phyloP scores from a whole-genome alignment of 1,284 basidiomycete genomes.

The Melanopsichium pennsylvanicum region DNA sequence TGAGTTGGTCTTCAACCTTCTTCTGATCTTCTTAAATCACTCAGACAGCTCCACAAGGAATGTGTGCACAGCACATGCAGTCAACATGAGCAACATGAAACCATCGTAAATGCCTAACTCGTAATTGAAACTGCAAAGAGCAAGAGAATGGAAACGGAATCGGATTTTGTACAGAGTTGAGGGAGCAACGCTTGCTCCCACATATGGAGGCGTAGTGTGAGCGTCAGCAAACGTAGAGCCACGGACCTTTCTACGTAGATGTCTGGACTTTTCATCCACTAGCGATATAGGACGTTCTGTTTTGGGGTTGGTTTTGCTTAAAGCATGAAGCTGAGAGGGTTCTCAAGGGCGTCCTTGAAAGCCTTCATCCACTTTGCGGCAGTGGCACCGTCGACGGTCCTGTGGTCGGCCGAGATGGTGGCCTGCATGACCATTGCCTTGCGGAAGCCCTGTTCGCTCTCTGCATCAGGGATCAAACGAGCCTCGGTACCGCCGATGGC shows the following conservation, averaged over 20 bases:
- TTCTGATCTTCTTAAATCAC: too few relatives aligned
- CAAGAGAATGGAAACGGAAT: conserved; percentile 1
- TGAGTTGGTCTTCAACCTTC: too few relatives aligned
- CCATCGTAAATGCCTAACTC: conserved; percentile 7
- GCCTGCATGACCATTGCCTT: conserved; percentile 88
- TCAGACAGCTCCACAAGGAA: too few relatives aligned
- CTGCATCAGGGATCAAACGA: conserved; percentile 84
- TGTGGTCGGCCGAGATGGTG: conserved; percentile 92
- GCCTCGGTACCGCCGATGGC: conserved; percentile 90
- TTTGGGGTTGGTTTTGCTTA: conserved; percentile 6
- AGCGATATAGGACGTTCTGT: not conserved
- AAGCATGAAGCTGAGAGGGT: conserved; percentile 73
- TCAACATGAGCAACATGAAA: not conserved
- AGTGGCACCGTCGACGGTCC: conserved; percentile 71
- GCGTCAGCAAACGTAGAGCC: too few relatives aligned
- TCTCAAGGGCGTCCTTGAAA: conserved; percentile 97
- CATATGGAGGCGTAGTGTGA: too few relatives aligned
- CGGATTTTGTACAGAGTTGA: conserved; percentile 15
- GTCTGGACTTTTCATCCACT: too few relatives aligned
- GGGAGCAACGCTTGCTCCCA: too few relatives aligned
- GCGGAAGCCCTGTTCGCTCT: conserved; percentile 76
- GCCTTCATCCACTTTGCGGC: conserved; percentile 74
- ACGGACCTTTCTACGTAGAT: too few relatives aligned
- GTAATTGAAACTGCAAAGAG: conserved; percentile 3
- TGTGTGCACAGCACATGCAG: too few relatives aligned